Evolutionary conservation across 2,329 filamentous ascomycete species (phyloP), one percentile per base, ranked within the genome.

Genomic region (Calonectria hongkongensis): DNA sequence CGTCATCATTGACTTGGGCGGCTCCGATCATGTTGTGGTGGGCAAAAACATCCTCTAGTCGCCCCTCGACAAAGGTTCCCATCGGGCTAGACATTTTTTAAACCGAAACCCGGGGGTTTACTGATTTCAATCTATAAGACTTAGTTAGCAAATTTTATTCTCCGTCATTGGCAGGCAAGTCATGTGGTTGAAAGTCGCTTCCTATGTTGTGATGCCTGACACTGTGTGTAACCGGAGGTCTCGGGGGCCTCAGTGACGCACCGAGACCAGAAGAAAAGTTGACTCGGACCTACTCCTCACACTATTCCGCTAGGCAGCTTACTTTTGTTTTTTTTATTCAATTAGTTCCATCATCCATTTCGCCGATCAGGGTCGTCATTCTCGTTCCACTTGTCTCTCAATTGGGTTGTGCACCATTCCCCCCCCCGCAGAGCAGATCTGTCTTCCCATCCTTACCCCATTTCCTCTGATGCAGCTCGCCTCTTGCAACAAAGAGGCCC

Each of bases 281-380:
- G 16, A 25, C 54, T 60, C 54, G 28, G 50, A 25, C 33, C 21
- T 36, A 27, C 25, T 41, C 15, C 13, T 18, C 54, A 13, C n/a
- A 21, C 13, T 21, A 27, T 41, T 27, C 21, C 21, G 54, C n/a
- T 25, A 43, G 25, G n/a, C 25, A 28, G 41, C 10, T 63, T 63
- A 30, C n/a, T 63, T 63, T 63, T 62, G 3, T 18, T 68, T 48
- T 56, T 68, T 74, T 56, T 9, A 10, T 25, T 43, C 50, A 43
- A 63, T 67, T 28, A 33, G 62, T 33, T 58, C 71, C 54, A 63
- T 73, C 66, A 54, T 65, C 27, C 68, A 75, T 74, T 75, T 50
- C 48, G 71, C 68, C 63, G 66, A 78, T 76, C 62, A 68, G n/a
- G 68, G 75, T 67, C 67, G 69, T 73, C 72, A 74, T 77, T 68